These are phyloP conservation scores for Neonectria neomacrospora DNA, from an alignment of 2,329 filamentous ascomycete genomes.

Conservation along the genomic window DNA sequence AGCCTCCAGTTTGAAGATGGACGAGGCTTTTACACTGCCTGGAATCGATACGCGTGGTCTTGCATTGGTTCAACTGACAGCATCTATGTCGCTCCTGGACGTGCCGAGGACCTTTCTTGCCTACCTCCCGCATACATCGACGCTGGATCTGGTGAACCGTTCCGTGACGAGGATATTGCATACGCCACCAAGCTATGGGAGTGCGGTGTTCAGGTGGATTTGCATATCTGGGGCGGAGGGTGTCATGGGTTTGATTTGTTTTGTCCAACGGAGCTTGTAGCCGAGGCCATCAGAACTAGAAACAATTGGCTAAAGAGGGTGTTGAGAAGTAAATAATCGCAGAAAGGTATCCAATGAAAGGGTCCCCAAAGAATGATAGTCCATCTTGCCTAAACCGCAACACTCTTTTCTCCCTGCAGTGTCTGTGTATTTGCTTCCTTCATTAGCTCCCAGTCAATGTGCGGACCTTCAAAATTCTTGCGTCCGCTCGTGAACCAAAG, in stretches of 20 bases:
- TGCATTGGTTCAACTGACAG: conserved; percentile 18
- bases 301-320: conserved; percentile 10
- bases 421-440: conserved; percentile 25
- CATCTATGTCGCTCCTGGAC: conserved; percentile 13
- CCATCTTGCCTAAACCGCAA: background rate
- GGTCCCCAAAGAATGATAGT: too few relatives aligned
- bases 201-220: conserved; percentile 23
- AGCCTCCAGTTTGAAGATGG: conserved; percentile 23
- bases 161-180: conserved; percentile 27
- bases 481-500: conserved; percentile 20
- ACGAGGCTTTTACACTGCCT: conserved; percentile 13
- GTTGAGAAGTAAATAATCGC: background rate
- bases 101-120: conserved; percentile 15
- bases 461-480: conserved; percentile 26
- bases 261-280: conserved; percentile 14
- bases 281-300: conserved; percentile 6
- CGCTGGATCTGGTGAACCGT: conserved; percentile 25
- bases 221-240: conserved; percentile 31
- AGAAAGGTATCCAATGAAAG: too few relatives aligned
- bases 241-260: conserved; percentile 28
- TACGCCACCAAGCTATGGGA: conserved; percentile 27
- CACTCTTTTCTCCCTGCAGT: conserved; percentile 1
- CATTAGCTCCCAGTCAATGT: conserved; percentile 29
- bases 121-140: conserved; percentile 27
- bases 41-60: conserved; percentile 14